Evolutionary conservation across 108 stramenopile genomes (phyloP), one percentile per base, ranked within the genome.

Genomic region (Fistulifera pelliculosa): DNA sequence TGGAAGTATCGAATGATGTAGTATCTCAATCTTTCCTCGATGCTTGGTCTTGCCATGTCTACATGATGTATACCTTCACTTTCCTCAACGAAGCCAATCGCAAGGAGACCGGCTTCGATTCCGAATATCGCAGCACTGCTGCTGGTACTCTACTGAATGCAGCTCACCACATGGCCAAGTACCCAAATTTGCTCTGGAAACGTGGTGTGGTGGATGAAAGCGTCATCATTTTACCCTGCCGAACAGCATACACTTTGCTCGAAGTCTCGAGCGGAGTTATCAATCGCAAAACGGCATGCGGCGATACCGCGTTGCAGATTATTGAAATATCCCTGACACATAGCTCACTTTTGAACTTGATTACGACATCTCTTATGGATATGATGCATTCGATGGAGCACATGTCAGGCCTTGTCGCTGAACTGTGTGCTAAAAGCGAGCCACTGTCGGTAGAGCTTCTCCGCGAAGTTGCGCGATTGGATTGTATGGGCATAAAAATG

Each of bases 11-110:
- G 58, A n/a, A 73, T 21, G 53, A 74, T 18, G 43, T 44, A 43
- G 25, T 24, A 14, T 53, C 81, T 42, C 84, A 84, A 54, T 48
- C 54, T 43, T 87, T 87, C 52, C 75, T 83, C 26, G 85, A 87
- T 62, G 85, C 86, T 8, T 66, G 76, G 47, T 71, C 83, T 13
- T 81, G 75, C 55, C 92, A 89, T 58, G 48, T 88, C 42, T 94
- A 94, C 81, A 87, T 89, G 86, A 73, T 94, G 18, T 94, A 80
- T 61, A 79, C 92, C 1, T 49, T 90, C 48, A 87, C 90, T 87
- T 84, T 83, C 64, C 74, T 83, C 31, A 76, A 69, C 38, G 92
- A 94, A 59, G 71, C 81, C 5, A 76, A 87, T 64, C 75, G 71
- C 25, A 87, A 81, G 56, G 61, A 71, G 43, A 50, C 49, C 19